Percentiles rank a stretch among this genome's conserved stretches.
phyloP scores from a whole-genome alignment of 2,329 filamentous ascomycete species.

The Diaporthe longicolla region DNA sequence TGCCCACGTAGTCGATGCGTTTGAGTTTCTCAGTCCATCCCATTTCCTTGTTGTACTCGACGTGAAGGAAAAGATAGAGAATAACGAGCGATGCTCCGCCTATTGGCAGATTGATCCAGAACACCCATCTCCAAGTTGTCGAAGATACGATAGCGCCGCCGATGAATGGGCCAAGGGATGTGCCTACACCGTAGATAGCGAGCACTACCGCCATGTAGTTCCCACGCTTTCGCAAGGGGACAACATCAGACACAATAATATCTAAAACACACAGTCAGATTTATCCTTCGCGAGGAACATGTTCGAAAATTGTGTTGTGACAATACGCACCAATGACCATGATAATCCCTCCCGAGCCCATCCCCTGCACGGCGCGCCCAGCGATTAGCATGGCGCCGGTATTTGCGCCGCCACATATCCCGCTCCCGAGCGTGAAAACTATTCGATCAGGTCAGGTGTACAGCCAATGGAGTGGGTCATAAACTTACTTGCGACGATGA shows the following conservation, averaged over 20 bases:
- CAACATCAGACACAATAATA: conserved; percentile 42
- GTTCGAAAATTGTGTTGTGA: no score
- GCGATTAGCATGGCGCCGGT: conserved; percentile 62
- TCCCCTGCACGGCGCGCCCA: conserved; percentile 62
- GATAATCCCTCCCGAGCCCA: conserved; percentile 52
- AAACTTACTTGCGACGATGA: background rate
- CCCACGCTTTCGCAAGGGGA: conserved; percentile 41
- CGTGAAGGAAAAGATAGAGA: conserved; percentile 55
- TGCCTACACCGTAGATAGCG: conserved; percentile 45
- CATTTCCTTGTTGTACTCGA: conserved; percentile 49
- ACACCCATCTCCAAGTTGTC: conserved; percentile 48
- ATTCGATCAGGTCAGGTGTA: conserved; percentile 55
- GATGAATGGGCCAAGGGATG: conserved; percentile 42
- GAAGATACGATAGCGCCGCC: conserved; percentile 43
- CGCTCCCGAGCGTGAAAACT: conserved; percentile 66
- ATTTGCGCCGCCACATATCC: conserved; percentile 62
- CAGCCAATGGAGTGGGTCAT: conserved; percentile 53
- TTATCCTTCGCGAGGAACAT: background rate
- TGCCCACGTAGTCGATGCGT: conserved; percentile 52
- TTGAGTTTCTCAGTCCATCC: conserved; percentile 46
- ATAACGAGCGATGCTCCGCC: conserved; percentile 39
- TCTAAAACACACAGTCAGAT: conserved; percentile 39
- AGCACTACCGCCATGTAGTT: conserved; percentile 39
- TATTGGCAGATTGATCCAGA: conserved; percentile 41
- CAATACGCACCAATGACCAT: conserved; percentile 42